phyloP scores from a whole-genome alignment of 176 grass and related monocot genomes.

The Luzula sylvatica region DNA sequence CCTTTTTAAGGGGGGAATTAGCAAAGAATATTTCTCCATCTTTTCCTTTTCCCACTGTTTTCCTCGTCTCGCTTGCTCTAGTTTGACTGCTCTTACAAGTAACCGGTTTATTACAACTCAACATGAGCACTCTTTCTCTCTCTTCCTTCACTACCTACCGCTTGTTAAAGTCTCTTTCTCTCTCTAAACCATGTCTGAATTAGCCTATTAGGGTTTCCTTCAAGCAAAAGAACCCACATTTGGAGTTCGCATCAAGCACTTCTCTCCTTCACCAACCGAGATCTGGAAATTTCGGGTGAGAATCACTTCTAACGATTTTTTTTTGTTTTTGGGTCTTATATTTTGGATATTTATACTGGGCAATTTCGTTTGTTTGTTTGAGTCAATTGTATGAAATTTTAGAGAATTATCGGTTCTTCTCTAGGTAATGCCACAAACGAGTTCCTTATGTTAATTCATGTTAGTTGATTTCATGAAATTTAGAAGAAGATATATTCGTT shows the following conservation, averaged over 20 bases:
- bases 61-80: not conserved
- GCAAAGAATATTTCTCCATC: not conserved
- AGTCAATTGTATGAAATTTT: not conserved
- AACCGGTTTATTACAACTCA: not conserved
- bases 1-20: too few relatives aligned
- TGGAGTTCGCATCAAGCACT: slow-evolving; percentile 3
- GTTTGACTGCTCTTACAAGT: slow-evolving; percentile 16
- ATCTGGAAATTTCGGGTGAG: slow-evolving; percentile 13
- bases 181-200: slow-evolving; percentile 1
- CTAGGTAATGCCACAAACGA: not conserved
- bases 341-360: too few relatives aligned
- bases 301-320: too few relatives aligned
- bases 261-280: slow-evolving; percentile 3
- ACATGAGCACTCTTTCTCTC: slow-evolving; percentile 2
- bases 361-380: too few relatives aligned
- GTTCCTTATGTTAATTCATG: not conserved
- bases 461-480: not conserved
- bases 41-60: not conserved
- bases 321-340: too few relatives aligned
- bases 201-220: slow-evolving; percentile 11
- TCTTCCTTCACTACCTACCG: slow-evolving; percentile 3
- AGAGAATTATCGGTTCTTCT: not conserved
- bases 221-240: slow-evolving; percentile 5
- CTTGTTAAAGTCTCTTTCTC: slow-evolving; percentile 1
- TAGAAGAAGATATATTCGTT: not conserved